phyloP scores from a whole-genome alignment of 306 rosid species.

The Cucurbita maxima region DNA sequence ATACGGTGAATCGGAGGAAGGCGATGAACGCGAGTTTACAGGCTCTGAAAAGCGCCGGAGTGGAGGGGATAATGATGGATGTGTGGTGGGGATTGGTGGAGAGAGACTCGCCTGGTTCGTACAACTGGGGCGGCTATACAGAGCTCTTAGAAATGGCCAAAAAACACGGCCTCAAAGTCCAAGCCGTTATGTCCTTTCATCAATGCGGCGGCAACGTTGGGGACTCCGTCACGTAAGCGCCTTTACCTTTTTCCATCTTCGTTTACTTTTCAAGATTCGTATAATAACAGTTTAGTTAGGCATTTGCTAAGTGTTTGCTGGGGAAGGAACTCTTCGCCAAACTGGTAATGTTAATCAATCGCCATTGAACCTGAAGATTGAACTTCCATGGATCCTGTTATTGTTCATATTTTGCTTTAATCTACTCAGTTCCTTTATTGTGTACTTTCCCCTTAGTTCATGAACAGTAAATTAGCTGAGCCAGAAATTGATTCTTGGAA shows the following conservation, averaged over 20 bases:
- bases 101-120: conserved; percentile 48
- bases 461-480: neutral
- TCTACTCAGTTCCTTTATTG: neutral
- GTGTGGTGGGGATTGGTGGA: conserved; percentile 99
- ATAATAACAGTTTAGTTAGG: no score
- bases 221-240: conserved; percentile 67
- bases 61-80: conserved; percentile 89
- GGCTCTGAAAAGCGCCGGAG: conserved; percentile 88
- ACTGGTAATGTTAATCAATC: neutral
- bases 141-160: conserved; percentile 86
- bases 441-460: neutral
- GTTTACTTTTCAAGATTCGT: neutral
- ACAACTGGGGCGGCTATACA: conserved; percentile 81
- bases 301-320: neutral
- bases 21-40: conserved; percentile 79
- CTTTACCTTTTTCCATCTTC: neutral
- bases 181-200: conserved; percentile 95
- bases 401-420: neutral
- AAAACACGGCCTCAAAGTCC: conserved; percentile 81
- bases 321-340: neutral
- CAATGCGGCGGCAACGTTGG: conserved; percentile 99
- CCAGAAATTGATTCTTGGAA: neutral
- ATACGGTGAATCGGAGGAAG: conserved; percentile 57
- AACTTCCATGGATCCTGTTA: neutral
- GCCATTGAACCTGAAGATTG: neutral